Percentiles rank a stretch among this genome's conserved stretches.
These are phyloP conservation scores for Scutellaria minor DNA, from an alignment of 257 asterid genomes.

Conservation along the genomic window DNA sequence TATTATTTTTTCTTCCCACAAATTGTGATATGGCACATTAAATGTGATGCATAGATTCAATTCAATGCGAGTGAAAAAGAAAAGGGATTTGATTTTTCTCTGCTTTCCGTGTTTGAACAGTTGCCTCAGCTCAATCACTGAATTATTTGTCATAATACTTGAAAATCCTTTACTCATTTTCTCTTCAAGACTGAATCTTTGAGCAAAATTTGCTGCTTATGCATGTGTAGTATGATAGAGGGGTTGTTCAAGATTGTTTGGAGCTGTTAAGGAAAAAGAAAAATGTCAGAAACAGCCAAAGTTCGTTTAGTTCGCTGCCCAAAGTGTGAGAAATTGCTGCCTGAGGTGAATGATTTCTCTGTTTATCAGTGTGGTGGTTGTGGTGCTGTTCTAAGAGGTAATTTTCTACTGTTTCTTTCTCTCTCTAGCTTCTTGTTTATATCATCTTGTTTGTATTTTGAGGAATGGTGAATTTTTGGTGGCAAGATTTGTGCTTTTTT, in stretches of 20 bases:
- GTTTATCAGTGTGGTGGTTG: constrained; percentile 86
- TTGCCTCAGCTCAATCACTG: background rate
- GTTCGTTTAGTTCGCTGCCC: constrained; percentile 89
- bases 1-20: too few species aligned
- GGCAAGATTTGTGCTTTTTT: constrained; percentile 31
- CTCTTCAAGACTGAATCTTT: constrained; percentile 27
- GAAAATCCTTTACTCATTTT: constrained; percentile 26
- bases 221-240: constrained; percentile 38
- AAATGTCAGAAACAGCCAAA: constrained; percentile 73
- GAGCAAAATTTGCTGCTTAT: constrained; percentile 16
- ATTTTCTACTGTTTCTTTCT: constrained; percentile 10
- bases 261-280: constrained; percentile 16
- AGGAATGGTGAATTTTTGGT: constrained; percentile 11
- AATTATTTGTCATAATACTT: constrained; percentile 23
- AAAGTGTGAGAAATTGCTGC: constrained; percentile 75
- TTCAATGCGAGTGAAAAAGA: background rate
- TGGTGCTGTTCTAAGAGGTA: constrained; percentile 83
- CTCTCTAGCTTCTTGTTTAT: constrained; percentile 14
- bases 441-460: constrained; percentile 20
- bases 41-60: too few species aligned
- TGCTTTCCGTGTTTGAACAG: constrained; percentile 25
- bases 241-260: constrained; percentile 36
- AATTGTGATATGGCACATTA: too few species aligned
- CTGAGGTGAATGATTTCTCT: constrained; percentile 74
- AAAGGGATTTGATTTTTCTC: constrained; percentile 12